Conservation (phyloP, 2,329 filamentous ascomycete genomes). For the Cordyceps javanica region DNA sequence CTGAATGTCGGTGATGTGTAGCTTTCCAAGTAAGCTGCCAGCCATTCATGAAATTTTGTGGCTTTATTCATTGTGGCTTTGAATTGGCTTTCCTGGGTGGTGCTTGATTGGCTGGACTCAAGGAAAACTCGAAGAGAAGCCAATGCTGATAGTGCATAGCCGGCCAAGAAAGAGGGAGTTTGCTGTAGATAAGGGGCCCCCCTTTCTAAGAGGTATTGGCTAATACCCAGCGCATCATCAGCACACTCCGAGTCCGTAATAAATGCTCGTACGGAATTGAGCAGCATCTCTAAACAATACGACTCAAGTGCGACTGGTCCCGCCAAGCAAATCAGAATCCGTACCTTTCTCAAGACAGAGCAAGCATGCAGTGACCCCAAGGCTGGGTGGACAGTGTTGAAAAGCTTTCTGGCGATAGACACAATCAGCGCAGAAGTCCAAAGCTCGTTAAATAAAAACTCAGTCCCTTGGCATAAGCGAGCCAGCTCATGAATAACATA, state of each 20-base stretch:
- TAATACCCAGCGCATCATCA: constrained; percentile 81
- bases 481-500: constrained; percentile 70
- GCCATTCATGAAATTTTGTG: constrained; percentile 71
- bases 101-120: constrained; percentile 67
- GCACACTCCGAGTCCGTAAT: constrained; percentile 80
- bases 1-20: constrained; percentile 53
- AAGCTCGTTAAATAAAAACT: constrained; percentile 56
- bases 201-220: constrained; percentile 71
- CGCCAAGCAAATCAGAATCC: constrained; percentile 73
- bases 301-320: constrained; percentile 65
- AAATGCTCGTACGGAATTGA: constrained; percentile 73
- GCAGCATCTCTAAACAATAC: constrained; percentile 85
- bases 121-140: constrained; percentile 73
- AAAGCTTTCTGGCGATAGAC: constrained; percentile 67
- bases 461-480: constrained; percentile 68
- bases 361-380: constrained; percentile 83
- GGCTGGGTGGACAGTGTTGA: constrained; percentile 76
- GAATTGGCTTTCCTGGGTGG: constrained; percentile 80
- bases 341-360: constrained; percentile 77
- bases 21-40: constrained; percentile 59
- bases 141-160: constrained; percentile 71
- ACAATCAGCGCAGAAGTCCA: constrained; percentile 74
- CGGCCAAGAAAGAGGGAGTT: constrained; percentile 70
- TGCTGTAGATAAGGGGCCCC: constrained; percentile 59
- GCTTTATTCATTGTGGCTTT: constrained; percentile 70